Evolutionary conservation across 148 eudicot genomes (phyloP), one percentile per base, ranked within the genome.

Genomic region (Silene latifolia): DNA sequence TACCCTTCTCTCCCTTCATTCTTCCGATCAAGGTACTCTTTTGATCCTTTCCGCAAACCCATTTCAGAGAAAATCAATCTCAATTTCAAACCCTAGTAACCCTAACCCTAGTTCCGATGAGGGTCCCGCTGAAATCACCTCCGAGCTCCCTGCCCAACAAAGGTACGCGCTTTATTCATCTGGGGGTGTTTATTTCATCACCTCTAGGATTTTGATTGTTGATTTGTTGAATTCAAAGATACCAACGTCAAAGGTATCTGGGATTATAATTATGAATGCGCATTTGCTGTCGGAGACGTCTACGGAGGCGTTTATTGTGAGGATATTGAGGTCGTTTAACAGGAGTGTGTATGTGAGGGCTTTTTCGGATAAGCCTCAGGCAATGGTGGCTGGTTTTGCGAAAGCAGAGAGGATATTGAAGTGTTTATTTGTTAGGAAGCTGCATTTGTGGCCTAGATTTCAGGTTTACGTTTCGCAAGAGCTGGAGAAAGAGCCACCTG

Each of bases 371-470:
- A 86, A 83, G 78, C 91, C 99, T 3, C 85, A 88, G 1, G 81
- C 94, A 0, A 96, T 96, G 99, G 97, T 92, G 0, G 63, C 97
- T 2, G 99, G 99, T 29, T 96, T 96, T 71, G 86, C 97, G 0
- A 92, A 92, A 71, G 88, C 97, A 0, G 99, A 92, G 83, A 66
- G 96, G 82, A 87, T 80, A 2, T 82, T 96, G 79, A 89, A 86
- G 78, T 92, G 97, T 67, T 80, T 96, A 80, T 86, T 80, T 59
- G 84, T 96, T 72, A 81, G 89, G 80, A 96, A 82, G 73, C 75
- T 96, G 74, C 93, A 90, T 79, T 74, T 96, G 71, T 96, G 99
- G 99, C 99, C 99, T 39, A 87, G 96, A 74, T 88, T 85, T 84
- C 88, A 93, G 85, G 98, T 92, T 15, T 85, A 88, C 72, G 94